A percentile compares a stretch with the other conserved stretches of the same genome.
Evolutionary conservation across 441 rosid genomes (phyloP).

Genomic region (Pelargonium australe): DNA sequence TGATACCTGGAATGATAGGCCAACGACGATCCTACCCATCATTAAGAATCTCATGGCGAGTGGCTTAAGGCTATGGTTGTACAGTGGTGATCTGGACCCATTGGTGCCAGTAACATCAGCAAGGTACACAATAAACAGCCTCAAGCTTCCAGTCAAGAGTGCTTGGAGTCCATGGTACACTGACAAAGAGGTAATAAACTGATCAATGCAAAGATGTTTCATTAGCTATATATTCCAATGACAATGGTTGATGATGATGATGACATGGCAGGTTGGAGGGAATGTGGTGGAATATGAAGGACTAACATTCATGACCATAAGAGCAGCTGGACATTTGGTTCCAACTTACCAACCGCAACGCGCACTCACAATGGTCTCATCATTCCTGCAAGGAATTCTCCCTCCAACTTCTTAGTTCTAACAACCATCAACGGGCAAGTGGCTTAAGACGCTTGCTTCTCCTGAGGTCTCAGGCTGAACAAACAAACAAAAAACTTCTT

Average conservation of each 20-base stretch:
- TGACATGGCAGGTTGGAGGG: constrained; percentile 37
- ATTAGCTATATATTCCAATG: too few relatives aligned
- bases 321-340: constrained; percentile 44
- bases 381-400: constrained; percentile 37
- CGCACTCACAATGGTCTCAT: constrained; percentile 37
- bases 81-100: constrained; percentile 36
- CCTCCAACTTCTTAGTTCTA: constrained; percentile 22
- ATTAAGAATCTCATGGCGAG: constrained; percentile 28
- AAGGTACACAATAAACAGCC: constrained; percentile 22
- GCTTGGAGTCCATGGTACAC: constrained; percentile 37
- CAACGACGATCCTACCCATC: constrained; percentile 30
- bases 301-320: constrained; percentile 29
- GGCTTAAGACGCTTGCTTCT: too few relatives aligned
- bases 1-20: constrained; percentile 24
- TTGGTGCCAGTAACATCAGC: constrained; percentile 32
- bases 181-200: constrained; percentile 23
- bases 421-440: too few relatives aligned
- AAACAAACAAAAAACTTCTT: too few relatives aligned
- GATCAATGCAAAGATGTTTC: neutral
- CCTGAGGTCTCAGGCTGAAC: too few relatives aligned
- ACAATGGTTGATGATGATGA: neutral
- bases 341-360: constrained; percentile 41
- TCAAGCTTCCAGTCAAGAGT: constrained; percentile 22
- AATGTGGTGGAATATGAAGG: constrained; percentile 39
- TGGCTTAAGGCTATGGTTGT: constrained; percentile 29